Evolutionary conservation across 805 yeast species (phyloP).

Genomic region (Cyberlindnera xishuangbannaensis): DNA sequence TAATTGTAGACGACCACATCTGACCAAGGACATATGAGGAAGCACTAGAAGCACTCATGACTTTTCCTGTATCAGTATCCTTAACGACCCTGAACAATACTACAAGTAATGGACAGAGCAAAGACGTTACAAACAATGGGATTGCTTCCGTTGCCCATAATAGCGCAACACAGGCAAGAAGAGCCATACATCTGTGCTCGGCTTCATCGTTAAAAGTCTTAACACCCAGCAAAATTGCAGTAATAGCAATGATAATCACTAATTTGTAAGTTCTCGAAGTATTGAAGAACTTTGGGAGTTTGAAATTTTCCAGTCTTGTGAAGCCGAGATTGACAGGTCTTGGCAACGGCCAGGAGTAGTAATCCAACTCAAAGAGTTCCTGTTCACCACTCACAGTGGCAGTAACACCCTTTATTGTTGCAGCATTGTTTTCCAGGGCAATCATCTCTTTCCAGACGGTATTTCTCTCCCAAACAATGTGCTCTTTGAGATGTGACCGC

Average conservation of each 20-base stretch:
- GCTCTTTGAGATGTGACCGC: constrained; percentile 69
- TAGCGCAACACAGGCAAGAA: constrained; percentile 57
- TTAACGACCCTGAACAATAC: constrained; percentile 65
- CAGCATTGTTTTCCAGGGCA: constrained; percentile 59
- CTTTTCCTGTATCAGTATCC: constrained; percentile 38
- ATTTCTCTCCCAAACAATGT: constrained; percentile 93
- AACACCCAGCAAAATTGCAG: constrained; percentile 49
- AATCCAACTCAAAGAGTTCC: constrained; percentile 30
- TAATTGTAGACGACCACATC: constrained; percentile 94
- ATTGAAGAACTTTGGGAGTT: constrained; percentile 35
- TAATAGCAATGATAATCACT: constrained; percentile 42
- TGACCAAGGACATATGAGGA: constrained; percentile 60
- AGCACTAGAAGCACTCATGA: constrained; percentile 62
- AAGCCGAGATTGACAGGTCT: constrained; percentile 22
- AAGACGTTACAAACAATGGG: constrained; percentile 87
- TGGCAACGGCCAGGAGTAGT: constrained; percentile 28
- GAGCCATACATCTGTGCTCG: constrained; percentile 60
- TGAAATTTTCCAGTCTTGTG: constrained; percentile 27
- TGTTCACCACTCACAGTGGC: constrained; percentile 28
- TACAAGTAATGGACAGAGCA: constrained; percentile 73
- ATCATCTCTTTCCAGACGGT: constrained; percentile 96
- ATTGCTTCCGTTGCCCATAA: constrained; percentile 95
- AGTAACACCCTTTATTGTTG: constrained; percentile 32
- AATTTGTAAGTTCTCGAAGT: constrained; percentile 29
- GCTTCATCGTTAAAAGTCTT: constrained; percentile 57